Evolutionary conservation across 345 rosid species (phyloP).

Genomic region (Mercurialis annua): DNA sequence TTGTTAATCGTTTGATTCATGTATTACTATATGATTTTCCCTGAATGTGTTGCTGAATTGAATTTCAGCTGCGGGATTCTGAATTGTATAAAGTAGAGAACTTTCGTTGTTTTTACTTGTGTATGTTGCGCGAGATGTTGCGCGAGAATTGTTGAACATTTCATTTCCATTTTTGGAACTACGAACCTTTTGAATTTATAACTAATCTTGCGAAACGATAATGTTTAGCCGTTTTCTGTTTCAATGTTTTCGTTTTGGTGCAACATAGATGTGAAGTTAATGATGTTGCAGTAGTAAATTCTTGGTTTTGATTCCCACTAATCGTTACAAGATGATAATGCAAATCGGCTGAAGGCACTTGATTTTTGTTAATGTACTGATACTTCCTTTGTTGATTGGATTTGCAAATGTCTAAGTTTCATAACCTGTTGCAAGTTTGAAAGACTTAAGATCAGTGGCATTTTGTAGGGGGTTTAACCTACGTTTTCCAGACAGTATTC

Average conservation of each 20-base stretch:
- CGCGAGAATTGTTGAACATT: too few relatives aligned
- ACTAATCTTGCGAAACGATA: too few relatives aligned
- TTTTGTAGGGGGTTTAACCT: background rate
- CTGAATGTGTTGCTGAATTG: background rate
- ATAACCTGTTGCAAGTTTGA: background rate
- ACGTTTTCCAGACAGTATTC: background rate
- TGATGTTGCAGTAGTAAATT: too few relatives aligned
- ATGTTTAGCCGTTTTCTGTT: too few relatives aligned
- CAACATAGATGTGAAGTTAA: too few relatives aligned
- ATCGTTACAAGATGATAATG: background rate
- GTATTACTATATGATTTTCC: background rate
- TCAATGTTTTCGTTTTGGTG: too few relatives aligned
- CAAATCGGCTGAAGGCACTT: background rate
- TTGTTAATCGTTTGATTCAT: background rate
- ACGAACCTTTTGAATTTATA: too few relatives aligned
- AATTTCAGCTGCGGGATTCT: background rate
- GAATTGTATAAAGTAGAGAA: background rate
- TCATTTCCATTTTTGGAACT: too few relatives aligned
- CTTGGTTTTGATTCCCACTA: background rate
- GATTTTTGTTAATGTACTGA: background rate
- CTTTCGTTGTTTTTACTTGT: too few relatives aligned
- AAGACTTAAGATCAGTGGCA: background rate
- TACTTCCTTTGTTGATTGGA: background rate
- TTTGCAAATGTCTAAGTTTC: too few relatives aligned
- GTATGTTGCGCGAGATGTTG: too few relatives aligned